Base-by-base conservation (phyloP, 768 basidiomycete genomes). In the Xerocomellus dryophilus region DNA sequence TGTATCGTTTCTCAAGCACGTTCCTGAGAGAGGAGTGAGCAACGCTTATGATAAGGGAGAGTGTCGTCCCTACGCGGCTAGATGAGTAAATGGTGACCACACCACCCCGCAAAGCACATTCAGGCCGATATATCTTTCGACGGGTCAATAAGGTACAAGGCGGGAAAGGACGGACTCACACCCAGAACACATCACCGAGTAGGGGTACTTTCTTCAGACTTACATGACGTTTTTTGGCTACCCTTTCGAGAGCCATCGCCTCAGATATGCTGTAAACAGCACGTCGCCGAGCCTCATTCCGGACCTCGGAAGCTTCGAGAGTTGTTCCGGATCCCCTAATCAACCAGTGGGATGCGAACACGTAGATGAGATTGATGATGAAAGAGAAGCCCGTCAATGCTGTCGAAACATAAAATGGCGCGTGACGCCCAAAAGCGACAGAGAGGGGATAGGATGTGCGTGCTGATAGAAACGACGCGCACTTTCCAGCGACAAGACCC, bases 401-500 rank as follows among this genome's bases (percentile, higher is more conserved):
- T 1, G 85, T 83, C 20, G 88, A 79, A 17, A 81, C 82, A 61
- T 85, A 82, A 69, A 91, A 92, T 0, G 90, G 90, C 0, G 88
- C 87, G 43, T 83, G 81, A 1, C 82, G 75, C 1, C 88, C 88
- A 57, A 81, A 86, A 7, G 67, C 64, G 57, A 86, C 79, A 1
- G 85, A 81, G n/a, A 93, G 79, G 0, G 88, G 88, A 65, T 90
- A 88, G 4, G 86, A 83, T 6, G 87, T 84, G 36, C 85, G 78
- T 4, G 88, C 88, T 21, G 89, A 81, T 32, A 90, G 56, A 65
- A 92, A 93, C 6, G 87, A 87, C 0, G 88, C 81, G 10, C 78
- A 82, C 68, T 92, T 93, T 34, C 91, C 91, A 4, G 82, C 86
- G 21, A 93, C 78, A 15, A 93, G 83, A 20, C 90, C 91, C n/a